A percentile compares a stretch with the other conserved stretches of the same genome.
phyloP scores from a whole-genome alignment of 768 basidiomycete genomes.

The Fomitopsis pulvina region DNA sequence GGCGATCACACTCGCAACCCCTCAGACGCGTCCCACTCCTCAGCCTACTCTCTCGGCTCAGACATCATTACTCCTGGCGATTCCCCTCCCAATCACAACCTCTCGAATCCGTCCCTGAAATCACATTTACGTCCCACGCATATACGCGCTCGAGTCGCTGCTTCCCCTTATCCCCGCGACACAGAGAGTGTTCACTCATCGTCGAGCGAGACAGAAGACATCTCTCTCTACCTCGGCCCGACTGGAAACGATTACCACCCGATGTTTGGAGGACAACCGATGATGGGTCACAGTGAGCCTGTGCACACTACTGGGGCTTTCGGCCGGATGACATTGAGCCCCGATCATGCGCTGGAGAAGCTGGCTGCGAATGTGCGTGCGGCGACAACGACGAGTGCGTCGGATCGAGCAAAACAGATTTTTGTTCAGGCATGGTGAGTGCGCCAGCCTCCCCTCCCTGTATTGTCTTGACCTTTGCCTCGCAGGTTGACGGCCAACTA shows the following conservation, averaged over 20 bases:
- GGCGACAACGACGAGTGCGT: slow-evolving; percentile 86
- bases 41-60: slow-evolving; percentile 35
- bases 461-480: slow-evolving; percentile 3
- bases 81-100: slow-evolving; percentile 71
- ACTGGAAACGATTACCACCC: slow-evolving; percentile 51
- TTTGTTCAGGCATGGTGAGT: slow-evolving; percentile 89
- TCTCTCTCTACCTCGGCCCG: slow-evolving; percentile 65
- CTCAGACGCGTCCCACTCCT: slow-evolving; percentile 35
- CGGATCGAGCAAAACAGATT: slow-evolving; percentile 86
- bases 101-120: slow-evolving; percentile 72
- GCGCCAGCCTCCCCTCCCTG: slow-evolving; percentile 4
- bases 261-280: slow-evolving; percentile 47
- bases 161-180: slow-evolving; percentile 83
- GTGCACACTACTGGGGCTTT: slow-evolving; percentile 70
- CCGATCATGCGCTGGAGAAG: slow-evolving; percentile 79
- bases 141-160: slow-evolving; percentile 71
- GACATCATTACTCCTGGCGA: slow-evolving; percentile 39
- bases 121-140: slow-evolving; percentile 70
- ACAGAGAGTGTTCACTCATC: slow-evolving; percentile 83
- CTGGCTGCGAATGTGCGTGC: slow-evolving; percentile 81
- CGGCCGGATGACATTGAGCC: slow-evolving; percentile 67
- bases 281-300: slow-evolving; percentile 26
- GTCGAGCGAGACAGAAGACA: slow-evolving; percentile 84
- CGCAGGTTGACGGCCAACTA: slow-evolving; percentile 82
- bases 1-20: slow-evolving; percentile 36